phyloP scores from a whole-genome alignment of 768 basidiomycete species.

The Lactarius hengduanensis region DNA sequence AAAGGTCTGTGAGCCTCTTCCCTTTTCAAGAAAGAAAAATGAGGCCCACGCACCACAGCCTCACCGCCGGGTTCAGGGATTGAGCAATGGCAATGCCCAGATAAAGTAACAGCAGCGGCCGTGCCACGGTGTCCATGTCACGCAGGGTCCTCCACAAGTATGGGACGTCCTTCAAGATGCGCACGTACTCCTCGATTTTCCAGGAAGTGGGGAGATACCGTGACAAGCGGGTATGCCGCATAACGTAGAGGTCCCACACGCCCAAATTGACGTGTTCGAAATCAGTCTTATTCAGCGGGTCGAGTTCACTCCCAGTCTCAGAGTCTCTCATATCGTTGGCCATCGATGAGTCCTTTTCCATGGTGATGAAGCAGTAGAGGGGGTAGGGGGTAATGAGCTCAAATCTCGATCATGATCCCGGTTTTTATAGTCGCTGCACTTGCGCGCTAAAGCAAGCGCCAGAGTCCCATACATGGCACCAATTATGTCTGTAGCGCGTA shows the following conservation, averaged over 20 bases:
- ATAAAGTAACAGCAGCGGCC: constrained; percentile 15
- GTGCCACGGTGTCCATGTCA: constrained; percentile 8
- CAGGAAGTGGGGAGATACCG: not conserved
- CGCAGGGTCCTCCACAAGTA: constrained; percentile 48
- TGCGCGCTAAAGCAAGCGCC: no score
- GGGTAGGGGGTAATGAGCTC: no score
- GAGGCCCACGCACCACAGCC: constrained; percentile 14
- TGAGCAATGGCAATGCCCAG: not conserved
- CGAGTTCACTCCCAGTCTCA: not conserved
- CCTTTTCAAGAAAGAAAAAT: not conserved
- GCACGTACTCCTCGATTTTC: not conserved
- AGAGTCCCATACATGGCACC: not conserved
- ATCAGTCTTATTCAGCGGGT: not conserved
- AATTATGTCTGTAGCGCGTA: no score
- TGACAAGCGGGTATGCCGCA: not conserved
- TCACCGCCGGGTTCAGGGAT: constrained; percentile 11
- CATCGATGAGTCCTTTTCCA: not conserved
- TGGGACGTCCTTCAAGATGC: not conserved
- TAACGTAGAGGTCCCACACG: not conserved
- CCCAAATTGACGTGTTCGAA: not conserved
- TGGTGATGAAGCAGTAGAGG: not conserved
- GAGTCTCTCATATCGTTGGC: not conserved
- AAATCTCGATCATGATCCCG: not conserved
- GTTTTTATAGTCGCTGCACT: not conserved
- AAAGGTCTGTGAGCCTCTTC: not conserved